Conservation (phyloP, 306 rosid species). For the Fagus sylvatica region DNA sequence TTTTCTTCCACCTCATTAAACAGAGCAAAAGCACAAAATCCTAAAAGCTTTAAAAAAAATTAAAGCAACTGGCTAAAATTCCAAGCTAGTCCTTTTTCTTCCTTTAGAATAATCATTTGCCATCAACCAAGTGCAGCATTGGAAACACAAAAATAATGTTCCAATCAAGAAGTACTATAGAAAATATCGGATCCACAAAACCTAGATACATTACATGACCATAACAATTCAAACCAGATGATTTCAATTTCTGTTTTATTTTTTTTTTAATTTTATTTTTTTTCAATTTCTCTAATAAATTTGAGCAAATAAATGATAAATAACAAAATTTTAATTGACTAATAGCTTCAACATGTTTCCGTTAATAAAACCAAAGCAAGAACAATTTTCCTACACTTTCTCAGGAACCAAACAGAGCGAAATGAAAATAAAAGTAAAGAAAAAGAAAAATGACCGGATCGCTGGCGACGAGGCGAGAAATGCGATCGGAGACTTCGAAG, state of each 20-base stretch:
- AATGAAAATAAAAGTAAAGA: not conserved
- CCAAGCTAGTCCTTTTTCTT: too few relatives aligned
- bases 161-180: not conserved
- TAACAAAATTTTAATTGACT: not conserved
- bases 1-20: not conserved
- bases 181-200: not conserved
- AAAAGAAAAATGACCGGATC: conserved; percentile 62
- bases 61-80: not conserved
- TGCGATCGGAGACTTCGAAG: conserved; percentile 70
- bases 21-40: not conserved
- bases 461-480: conserved; percentile 76
- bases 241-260: not conserved
- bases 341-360: not conserved
- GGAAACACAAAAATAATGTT: not conserved
- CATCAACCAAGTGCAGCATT: not conserved
- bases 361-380: not conserved
- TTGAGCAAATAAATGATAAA: not conserved
- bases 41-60: not conserved
- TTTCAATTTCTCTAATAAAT: too few relatives aligned
- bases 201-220: not conserved
- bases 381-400: not conserved
- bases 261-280: too few relatives aligned
- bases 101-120: not conserved
- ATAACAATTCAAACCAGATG: not conserved
- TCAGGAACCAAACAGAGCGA: conserved; percentile 6